Base-by-base conservation (phyloP, 176 grass and related monocot genomes). In the Hordeum vulgare region DNA sequence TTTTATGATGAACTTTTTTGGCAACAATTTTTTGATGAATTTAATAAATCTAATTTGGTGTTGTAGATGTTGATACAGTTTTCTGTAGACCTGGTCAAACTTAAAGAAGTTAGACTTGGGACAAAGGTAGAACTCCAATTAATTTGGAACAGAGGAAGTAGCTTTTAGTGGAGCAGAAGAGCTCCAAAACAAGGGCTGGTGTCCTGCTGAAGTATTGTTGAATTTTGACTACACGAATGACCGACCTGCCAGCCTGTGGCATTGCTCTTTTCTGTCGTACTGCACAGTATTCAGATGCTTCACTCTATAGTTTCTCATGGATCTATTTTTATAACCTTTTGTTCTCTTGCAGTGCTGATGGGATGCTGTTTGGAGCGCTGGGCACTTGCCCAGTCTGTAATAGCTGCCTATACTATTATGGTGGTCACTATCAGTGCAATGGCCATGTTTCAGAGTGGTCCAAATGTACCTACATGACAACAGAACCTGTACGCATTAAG, bases 311-410 rank as follows among this genome's bases (percentile, higher is more conserved):
- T 26, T 5, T 80, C 41, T 66, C 44, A 58, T 77, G 20, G 40
- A 33, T 81, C 31, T 58, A n/a, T 53, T 31, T 40, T 25, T 13
- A 8, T 61, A 60, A 15, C 42, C 61, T 35, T 67, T 61, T 56
- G 7, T 81, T 9, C 25, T 49, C 53, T 90, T 26, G 44, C 71
- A 98, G 96, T 95, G 92, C 90, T 75, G 96, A 98, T 80, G 96
- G 92, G 40, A 98, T 98, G 96, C 82, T 98, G 54, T 98, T 98
- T 89, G 96, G 96, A 66, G 84, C 92, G n/a, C 58, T 98, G 85
- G 90, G 62, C 88, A 66, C 81, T 81, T 98, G 96, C 79, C 96
- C 92, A 64, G 81, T 98, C 14, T 98, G 96, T 90, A 84, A 71
- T 82, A 86, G 83, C 40, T 88, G 80, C 37, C 85, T 98, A 8